Base-by-base conservation (phyloP, 73 alveolate genomes). In the Chromera velia region DNA sequence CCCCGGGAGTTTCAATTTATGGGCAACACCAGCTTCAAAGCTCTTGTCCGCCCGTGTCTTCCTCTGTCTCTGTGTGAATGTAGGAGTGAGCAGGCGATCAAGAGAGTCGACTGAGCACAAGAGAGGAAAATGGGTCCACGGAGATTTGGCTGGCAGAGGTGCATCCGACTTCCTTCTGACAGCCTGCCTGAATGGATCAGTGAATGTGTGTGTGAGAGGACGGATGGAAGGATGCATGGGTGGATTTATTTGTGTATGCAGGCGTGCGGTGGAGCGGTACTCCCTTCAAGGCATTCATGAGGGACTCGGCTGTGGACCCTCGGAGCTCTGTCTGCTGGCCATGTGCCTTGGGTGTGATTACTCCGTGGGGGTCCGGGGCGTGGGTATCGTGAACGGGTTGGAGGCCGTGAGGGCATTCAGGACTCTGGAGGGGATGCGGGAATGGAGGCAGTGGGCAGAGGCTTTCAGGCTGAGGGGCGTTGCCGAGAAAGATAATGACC, bases 321-420 rank as follows among this genome's bases (percentile, higher is more conserved):
- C 82, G 9, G 88, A 75, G 31, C 64, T 87, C 33, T 72, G 88
- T 27, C 81, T 79, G 22, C 63, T 85, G 81, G 92, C 93, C 28
- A 79, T 88, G 75, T 81, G 88, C 29, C 81, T 90, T 82, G 96
- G 96, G 0, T 75, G 90, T n/a, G 96, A 90, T 85, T 90, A 90
- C 83, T 85, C 93, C 46, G 28, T 83, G 71, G 96, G 96, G 0
- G 96, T 90, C 32, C 85, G 76, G 34, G 96, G 96, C 0, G 84
- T 90, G 28, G 96, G 92, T 0, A 83, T 92, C 29, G 96, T 90
- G 29, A 90, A 90, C 70, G 93, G 92, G 55, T 68, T 73, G 46
- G 91, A 84, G 66, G 64, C 76, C 28, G 76, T 84, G 26, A 77
- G 66, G 69, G 80, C 77, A 0, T 88, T 83, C 27, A 4, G 7